Evolutionary conservation across 345 rosid species (phyloP), one percentile per base, ranked within the genome.

Genomic region (Linum usitatissimum): DNA sequence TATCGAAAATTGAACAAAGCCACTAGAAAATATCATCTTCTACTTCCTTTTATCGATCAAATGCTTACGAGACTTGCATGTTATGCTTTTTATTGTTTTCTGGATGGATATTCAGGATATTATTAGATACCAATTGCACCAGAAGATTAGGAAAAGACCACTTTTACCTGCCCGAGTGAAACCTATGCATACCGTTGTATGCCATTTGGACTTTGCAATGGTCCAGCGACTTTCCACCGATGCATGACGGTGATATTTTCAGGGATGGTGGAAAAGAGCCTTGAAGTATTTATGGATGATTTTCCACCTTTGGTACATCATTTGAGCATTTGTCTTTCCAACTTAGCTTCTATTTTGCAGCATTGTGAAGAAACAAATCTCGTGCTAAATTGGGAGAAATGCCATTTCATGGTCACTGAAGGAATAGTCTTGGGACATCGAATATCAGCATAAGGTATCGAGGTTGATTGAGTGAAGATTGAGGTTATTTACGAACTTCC

Each of bases 171-270:
- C n/a, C 13, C 57, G 17, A 15, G 21, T 9, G 21, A 8, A 15
- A 53, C 57, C 6, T 53, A 15, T 53, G 57, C 57, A 9, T 53
- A 15, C 57, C 6, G 57, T 8, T 1, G 57, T 6, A 19, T 53
- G 57, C n/a, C 57, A 7, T 53, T 53, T 19, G 57, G 57, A 9
- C n/a, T 53, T 8, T 53, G 57, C 57, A 53, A 53, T 53, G 57
- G 9, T 6, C 57, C 57, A 9, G 8, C 57, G 17, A 60, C 63
- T 9, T 34, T 60, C 23, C 21, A 60, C 3, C 0, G 49, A 31
- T 60, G 63, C 18, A 60, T 60, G 63, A 60, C 31, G 63, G 63
- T 13, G 9, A 60, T 60, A 4, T 60, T 60, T n/a, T 60, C 63
- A 4, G 3, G 31, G 40, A 60, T 60, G 49, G 2, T 60, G 12